Conservation (phyloP, 2,329 filamentous ascomycete genomes). For the Colletotrichum camelliae region DNA sequence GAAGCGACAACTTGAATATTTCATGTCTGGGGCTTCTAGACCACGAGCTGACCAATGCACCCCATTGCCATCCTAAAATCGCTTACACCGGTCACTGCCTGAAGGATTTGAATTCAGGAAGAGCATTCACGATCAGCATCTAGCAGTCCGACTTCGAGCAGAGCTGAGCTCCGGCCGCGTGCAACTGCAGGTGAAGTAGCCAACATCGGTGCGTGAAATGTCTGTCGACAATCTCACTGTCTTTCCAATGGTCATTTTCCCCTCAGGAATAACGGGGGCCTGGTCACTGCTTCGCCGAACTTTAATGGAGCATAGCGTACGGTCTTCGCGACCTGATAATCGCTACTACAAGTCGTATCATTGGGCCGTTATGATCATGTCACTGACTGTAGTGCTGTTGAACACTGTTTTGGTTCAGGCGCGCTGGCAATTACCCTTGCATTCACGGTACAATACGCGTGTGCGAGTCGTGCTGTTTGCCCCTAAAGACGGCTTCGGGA, state of each 20-base stretch:
- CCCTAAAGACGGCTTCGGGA: background rate
- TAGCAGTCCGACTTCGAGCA: no score
- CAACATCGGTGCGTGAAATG: background rate
- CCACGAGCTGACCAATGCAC: background rate
- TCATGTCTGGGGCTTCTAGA: background rate
- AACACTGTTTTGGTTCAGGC: background rate
- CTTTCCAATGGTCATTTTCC: no score
- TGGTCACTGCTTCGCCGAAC: background rate
- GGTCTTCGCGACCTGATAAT: rapidly evolving
- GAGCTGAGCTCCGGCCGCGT: no score
- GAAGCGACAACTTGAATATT: background rate
- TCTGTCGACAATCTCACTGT: no score
- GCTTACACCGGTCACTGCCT: no score
- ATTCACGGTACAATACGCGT: background rate
- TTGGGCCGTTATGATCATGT: background rate
- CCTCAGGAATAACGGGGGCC: background rate
- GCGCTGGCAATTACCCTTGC: rapidly evolving
- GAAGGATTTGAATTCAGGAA: no score
- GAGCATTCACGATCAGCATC: no score
- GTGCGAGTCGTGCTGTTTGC: background rate
- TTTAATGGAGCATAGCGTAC: rapidly evolving
- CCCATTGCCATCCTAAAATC: background rate
- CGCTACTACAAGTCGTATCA: background rate
- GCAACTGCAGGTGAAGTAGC: background rate
- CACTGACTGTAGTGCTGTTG: background rate